phyloP scores from a whole-genome alignment of 2,329 filamentous ascomycete species.

The Beauveria bassiana region DNA sequence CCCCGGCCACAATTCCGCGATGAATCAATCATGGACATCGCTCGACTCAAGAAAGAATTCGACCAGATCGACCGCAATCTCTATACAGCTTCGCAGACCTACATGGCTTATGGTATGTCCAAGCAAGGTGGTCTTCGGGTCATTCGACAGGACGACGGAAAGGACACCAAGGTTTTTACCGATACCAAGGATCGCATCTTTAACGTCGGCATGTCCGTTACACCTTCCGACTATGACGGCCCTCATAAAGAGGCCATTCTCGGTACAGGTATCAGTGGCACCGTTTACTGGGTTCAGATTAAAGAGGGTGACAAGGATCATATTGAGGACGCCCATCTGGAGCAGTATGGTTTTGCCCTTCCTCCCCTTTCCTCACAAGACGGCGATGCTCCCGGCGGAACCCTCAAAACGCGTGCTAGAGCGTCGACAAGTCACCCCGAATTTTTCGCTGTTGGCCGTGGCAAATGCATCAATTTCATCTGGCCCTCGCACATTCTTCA shows the following conservation, averaged over 20 bases:
- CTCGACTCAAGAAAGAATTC: constrained; percentile 92
- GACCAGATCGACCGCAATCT: constrained; percentile 94
- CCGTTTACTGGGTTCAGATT: constrained; percentile 91
- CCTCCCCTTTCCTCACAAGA: constrained; percentile 80
- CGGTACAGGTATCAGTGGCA: constrained; percentile 87
- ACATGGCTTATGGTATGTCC: constrained; percentile 89
- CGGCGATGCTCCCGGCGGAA: constrained; percentile 82
- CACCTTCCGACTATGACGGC: constrained; percentile 46
- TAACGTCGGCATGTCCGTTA: constrained; percentile 77
- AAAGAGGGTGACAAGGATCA: constrained; percentile 70
- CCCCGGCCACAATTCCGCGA: constrained; percentile 60
- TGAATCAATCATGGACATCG: constrained; percentile 83
- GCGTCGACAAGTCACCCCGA: constrained; percentile 83
- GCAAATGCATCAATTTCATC: constrained; percentile 92
- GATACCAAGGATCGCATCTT: constrained; percentile 91
- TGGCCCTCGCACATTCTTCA: constrained; percentile 58
- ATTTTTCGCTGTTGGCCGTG: constrained; percentile 90
- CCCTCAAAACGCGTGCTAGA: constrained; percentile 91
- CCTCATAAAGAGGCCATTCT: constrained; percentile 73
- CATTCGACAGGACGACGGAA: constrained; percentile 88
- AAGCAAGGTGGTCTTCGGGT: constrained; percentile 90
- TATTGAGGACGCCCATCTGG: constrained; percentile 69
- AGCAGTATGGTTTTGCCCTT: constrained; percentile 80
- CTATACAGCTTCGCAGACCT: constrained; percentile 79
- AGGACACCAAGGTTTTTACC: constrained; percentile 85